A percentile compares a stretch with the other conserved stretches of the same genome.
Evolutionary conservation across 192 early-diverging fungal species (phyloP).

Genomic region (Coemansia sp.): DNA sequence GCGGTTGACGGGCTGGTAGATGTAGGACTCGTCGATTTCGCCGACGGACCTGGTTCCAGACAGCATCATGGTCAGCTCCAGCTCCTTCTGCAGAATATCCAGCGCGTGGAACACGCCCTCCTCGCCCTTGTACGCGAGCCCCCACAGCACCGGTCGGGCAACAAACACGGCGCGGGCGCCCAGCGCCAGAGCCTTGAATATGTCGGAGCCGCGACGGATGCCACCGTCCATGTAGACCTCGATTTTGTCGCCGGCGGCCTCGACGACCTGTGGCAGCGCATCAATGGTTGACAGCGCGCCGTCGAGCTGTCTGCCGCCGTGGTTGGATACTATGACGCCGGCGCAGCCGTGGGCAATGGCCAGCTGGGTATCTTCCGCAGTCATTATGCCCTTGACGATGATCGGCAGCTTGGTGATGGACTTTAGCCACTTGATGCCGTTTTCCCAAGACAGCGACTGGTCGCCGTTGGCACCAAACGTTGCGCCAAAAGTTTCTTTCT

Average conservation of each 20-base stretch:
- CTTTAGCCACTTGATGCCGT: conserved; percentile 81
- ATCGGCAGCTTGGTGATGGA: conserved; percentile 85
- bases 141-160: conserved; percentile 69
- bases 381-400: conserved; percentile 90
- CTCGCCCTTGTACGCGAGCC: conserved; percentile 87
- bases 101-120: conserved; percentile 76
- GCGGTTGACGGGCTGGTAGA: conserved; percentile 42
- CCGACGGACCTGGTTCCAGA: conserved; percentile 65
- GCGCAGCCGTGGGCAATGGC: conserved; percentile 77
- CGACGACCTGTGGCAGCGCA: conserved; percentile 84
- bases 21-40: conserved; percentile 65
- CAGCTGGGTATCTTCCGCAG: conserved; percentile 84
- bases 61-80: conserved; percentile 82
- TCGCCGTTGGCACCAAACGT: conserved; percentile 62
- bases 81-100: conserved; percentile 79
- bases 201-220: conserved; percentile 85
- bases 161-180: conserved; percentile 82
- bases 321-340: conserved; percentile 92
- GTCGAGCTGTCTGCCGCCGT: conserved; percentile 96
- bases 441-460: conserved; percentile 81
- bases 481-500: conserved; percentile 46
- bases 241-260: conserved; percentile 66
- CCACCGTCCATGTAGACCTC: conserved; percentile 97
- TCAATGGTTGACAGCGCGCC: conserved; percentile 79
- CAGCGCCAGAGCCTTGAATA: conserved; percentile 94